A percentile compares a stretch with the other conserved stretches of the same genome.
These are phyloP conservation scores for Dianthus caryophyllus DNA, from an alignment of 148 eudicot species.

Conservation along the genomic window DNA sequence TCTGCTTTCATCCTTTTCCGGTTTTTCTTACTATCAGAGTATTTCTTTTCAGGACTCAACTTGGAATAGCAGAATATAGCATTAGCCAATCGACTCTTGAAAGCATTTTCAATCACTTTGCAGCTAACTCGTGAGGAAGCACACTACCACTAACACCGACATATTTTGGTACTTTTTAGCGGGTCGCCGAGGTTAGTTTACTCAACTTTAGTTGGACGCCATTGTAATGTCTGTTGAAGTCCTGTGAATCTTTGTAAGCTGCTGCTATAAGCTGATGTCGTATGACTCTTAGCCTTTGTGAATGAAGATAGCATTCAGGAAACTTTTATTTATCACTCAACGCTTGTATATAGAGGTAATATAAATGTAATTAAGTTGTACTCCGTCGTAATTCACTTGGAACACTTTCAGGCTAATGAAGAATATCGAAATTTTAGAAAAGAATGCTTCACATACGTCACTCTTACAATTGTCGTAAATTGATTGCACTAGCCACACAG, in stretches of 20 bases:
- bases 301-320: not conserved
- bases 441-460: too few relatives aligned
- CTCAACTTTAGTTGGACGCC: not conserved
- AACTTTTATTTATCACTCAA: too few relatives aligned
- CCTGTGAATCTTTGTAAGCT: not conserved
- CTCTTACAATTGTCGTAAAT: not conserved
- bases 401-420: too few relatives aligned
- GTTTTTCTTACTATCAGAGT: not conserved
- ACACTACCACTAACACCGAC: not conserved
- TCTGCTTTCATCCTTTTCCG: not conserved
- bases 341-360: too few relatives aligned
- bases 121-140: slow-evolving; percentile 56
- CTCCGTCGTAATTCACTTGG: too few relatives aligned
- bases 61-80: slow-evolving; percentile 89
- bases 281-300: not conserved
- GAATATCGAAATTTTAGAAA: too few relatives aligned
- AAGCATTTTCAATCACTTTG: slow-evolving; percentile 94
- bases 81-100: slow-evolving; percentile 95
- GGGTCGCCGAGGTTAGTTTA: slow-evolving; percentile 5
- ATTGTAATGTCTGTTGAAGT: slow-evolving; percentile 1
- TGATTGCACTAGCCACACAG: not conserved
- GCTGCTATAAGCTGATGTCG: not conserved
- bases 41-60: slow-evolving; percentile 39
- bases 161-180: not conserved
- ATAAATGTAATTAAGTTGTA: too few relatives aligned